Evolutionary conservation across 768 basidiomycete genomes (phyloP).

Genomic region (Agrocybe pediades): DNA sequence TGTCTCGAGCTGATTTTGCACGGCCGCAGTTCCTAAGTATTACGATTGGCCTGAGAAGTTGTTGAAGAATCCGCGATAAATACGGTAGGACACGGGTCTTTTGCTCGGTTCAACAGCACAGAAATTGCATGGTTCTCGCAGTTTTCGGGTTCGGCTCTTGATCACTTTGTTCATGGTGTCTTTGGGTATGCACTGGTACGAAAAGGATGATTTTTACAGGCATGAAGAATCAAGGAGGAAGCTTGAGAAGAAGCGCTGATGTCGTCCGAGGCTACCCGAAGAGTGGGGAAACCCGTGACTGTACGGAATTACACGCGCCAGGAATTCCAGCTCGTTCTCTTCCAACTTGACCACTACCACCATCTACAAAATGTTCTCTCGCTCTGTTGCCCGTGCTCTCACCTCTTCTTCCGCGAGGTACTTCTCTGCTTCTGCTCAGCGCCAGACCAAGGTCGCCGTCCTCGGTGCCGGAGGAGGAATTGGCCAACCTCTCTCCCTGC

Average conservation of each 20-base stretch:
- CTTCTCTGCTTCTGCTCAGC: conserved; percentile 75
- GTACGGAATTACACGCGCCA: not conserved
- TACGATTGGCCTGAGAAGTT: too few species aligned
- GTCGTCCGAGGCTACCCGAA: conserved; percentile 15
- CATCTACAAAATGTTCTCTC: conserved; percentile 53
- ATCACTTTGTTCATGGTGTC: too few species aligned
- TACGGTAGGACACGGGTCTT: too few species aligned
- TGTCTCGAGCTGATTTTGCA: too few species aligned
- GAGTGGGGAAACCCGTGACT: conserved; percentile 8
- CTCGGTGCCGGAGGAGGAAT: conserved; percentile 99
- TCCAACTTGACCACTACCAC: conserved; percentile 19
- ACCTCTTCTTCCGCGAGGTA: conserved; percentile 55
- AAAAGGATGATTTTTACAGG: too few species aligned
- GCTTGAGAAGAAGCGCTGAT: not conserved
- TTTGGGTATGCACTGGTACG: too few species aligned
- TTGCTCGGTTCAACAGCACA: too few species aligned
- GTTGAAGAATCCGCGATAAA: too few species aligned
- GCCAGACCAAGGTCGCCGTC: conserved; percentile 89
- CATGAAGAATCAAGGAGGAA: too few species aligned
- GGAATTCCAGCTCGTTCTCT: conserved; percentile 4
- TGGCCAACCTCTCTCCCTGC: conserved; percentile 93
- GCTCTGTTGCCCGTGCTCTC: conserved; percentile 59
- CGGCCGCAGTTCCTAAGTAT: too few species aligned
- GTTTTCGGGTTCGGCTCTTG: too few species aligned
- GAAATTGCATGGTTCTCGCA: too few species aligned